Evolutionary conservation across 768 basidiomycete genomes (phyloP).

Genomic region (Postia placenta): DNA sequence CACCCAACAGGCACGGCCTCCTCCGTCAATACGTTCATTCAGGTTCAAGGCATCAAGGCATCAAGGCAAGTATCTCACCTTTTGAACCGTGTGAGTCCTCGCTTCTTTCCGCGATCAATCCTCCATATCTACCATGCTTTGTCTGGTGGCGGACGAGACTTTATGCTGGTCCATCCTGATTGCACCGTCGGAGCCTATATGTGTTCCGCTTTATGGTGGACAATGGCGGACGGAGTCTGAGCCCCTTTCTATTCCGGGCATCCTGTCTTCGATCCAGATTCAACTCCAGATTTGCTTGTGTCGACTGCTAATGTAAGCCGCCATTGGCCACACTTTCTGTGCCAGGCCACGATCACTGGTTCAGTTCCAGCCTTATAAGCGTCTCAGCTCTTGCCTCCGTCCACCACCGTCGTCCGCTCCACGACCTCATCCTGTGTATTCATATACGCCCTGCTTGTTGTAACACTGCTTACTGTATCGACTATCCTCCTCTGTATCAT

Average conservation of each 20-base stretch:
- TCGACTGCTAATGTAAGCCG: not conserved
- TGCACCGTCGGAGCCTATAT: not conserved
- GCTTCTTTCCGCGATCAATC: too few relatives aligned
- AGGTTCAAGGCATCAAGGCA: too few relatives aligned
- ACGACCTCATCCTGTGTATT: not conserved
- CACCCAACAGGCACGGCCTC: conserved; percentile 56
- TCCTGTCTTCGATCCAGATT: not conserved
- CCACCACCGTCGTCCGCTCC: conserved; percentile 1
- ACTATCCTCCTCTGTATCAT: conserved; percentile 5
- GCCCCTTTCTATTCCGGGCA: not conserved
- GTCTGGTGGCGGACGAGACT: too few relatives aligned
- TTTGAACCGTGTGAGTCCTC: not conserved
- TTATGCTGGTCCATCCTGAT: too few relatives aligned
- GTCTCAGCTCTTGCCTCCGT: conserved; percentile 8
- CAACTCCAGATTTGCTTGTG: conserved; percentile 1
- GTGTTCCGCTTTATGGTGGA: not conserved
- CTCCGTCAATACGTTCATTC: conserved; percentile 62
- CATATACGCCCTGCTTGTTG: not conserved
- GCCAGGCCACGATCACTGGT: conserved; percentile 16
- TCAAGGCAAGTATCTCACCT: conserved; percentile 39
- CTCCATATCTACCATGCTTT: too few relatives aligned
- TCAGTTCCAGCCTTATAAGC: conserved; percentile 13
- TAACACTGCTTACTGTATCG: conserved; percentile 6
- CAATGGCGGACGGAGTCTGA: not conserved
- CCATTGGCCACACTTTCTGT: conserved; percentile 6